phyloP scores from a whole-genome alignment of 192 early-diverging fungal species.

The Umbelopsis vinacea region DNA sequence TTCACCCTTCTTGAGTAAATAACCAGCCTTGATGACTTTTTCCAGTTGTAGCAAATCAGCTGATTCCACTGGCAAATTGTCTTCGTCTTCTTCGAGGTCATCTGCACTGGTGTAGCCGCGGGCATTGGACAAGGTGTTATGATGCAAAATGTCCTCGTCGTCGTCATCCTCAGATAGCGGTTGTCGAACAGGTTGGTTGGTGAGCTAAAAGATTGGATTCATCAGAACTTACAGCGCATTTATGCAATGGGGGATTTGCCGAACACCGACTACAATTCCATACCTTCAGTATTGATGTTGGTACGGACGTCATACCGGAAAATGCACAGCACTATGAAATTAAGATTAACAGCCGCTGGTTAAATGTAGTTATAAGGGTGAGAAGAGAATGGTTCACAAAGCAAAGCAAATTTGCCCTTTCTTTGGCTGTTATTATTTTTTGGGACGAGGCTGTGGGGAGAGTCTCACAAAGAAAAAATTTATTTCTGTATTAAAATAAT shows the following conservation, averaged over 20 bases:
- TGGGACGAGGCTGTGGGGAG: no score
- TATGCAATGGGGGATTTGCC: not conserved
- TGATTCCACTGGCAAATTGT: slow-evolving; percentile 43
- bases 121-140: slow-evolving; percentile 11
- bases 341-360: no score
- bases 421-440: no score
- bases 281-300: slow-evolving; percentile 15
- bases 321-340: not conserved
- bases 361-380: no score
- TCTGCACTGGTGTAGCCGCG: slow-evolving; percentile 19
- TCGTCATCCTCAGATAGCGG: not conserved
- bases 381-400: no score
- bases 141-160: not conserved
- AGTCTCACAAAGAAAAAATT: not conserved
- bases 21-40: slow-evolving; percentile 59
- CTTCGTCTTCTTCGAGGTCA: slow-evolving; percentile 39
- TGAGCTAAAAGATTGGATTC: not conserved
- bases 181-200: slow-evolving; percentile 2
- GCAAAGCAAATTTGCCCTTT: no score
- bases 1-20: slow-evolving; percentile 61
- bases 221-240: not conserved
- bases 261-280: not conserved
- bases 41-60: slow-evolving; percentile 55
- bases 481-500: not conserved
- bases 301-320: slow-evolving; percentile 10